Percentiles rank a stretch among this genome's conserved stretches.
These are phyloP conservation scores for Gracilaria domingensis DNA, from an alignment of 23 red algal species.

Conservation along the genomic window DNA sequence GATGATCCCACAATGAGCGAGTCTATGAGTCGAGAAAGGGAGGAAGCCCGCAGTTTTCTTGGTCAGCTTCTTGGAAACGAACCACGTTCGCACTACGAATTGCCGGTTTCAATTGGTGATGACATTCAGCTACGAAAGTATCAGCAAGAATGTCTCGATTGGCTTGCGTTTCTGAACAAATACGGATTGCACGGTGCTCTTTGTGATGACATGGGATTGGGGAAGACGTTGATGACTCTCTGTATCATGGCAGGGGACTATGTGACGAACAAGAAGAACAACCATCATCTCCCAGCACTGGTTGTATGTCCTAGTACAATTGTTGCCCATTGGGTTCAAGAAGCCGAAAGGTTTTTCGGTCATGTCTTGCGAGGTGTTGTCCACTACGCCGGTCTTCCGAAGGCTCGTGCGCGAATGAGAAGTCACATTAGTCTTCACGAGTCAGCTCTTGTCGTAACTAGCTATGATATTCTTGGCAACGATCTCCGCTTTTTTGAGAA, in stretches of 20 bases:
- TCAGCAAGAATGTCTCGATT: conserved; percentile 97
- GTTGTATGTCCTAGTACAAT: conserved; percentile 92
- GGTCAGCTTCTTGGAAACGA: conserved; percentile 87
- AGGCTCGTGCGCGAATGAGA: conserved; percentile 49
- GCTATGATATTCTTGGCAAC: conserved; percentile 89
- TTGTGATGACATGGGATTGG: conserved; percentile 99
- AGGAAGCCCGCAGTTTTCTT: conserved; percentile 82
- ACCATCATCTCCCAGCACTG: conserved; percentile 56
- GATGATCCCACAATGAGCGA: conserved; percentile 66
- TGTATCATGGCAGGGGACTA: conserved; percentile 89
- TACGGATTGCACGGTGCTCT: conserved; percentile 96
- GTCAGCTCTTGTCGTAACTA: conserved; percentile 76
- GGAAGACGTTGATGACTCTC: conserved; percentile 99
- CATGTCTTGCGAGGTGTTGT: conserved; percentile 73
- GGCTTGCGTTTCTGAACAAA: conserved; percentile 92
- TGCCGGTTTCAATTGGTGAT: conserved; percentile 82
- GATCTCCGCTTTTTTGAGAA: conserved; percentile 75
- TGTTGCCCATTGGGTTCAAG: conserved; percentile 92
- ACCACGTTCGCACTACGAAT: conserved; percentile 70
- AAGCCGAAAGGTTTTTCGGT: conserved; percentile 90
- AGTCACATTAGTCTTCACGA: conserved; percentile 1
- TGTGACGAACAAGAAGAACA: conserved; percentile 1
- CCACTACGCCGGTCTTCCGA: conserved; percentile 85
- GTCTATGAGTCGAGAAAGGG: conserved; percentile 59
- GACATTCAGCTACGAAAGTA: conserved; percentile 86